These are phyloP conservation scores for Penicillium diatomitis DNA, from an alignment of 495 filamentous ascomycete species.

Conservation along the genomic window DNA sequence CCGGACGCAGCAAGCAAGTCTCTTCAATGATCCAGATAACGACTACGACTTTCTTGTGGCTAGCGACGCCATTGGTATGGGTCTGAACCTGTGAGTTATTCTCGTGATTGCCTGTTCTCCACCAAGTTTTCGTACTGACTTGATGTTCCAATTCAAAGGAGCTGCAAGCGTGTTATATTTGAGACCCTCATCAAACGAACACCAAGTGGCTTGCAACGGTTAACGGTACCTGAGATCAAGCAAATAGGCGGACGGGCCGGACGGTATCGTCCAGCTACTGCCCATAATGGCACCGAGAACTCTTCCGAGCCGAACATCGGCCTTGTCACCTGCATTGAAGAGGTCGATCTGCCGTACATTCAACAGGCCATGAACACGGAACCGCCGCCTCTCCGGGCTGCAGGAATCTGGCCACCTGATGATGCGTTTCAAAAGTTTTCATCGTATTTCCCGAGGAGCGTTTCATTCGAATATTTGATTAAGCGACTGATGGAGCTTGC, in stretches of 20 bases:
- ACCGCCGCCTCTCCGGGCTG: constrained; percentile 56
- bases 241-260: constrained; percentile 94
- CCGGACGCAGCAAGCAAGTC: constrained; percentile 74
- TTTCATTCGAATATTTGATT: constrained; percentile 70
- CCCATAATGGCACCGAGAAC: constrained; percentile 14
- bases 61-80: constrained; percentile 97
- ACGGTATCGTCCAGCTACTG: constrained; percentile 68
- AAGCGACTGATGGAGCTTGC: constrained; percentile 59
- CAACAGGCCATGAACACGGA: constrained; percentile 50
- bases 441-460: constrained; percentile 64
- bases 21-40: constrained; percentile 91
- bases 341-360: constrained; percentile 57
- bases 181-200: constrained; percentile 63
- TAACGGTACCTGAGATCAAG: constrained; percentile 72
- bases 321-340: constrained; percentile 71
- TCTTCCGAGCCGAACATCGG: constrained; percentile 40
- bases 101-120: not conserved
- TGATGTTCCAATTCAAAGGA: constrained; percentile 32
- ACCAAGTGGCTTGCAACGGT: constrained; percentile 35
- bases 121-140: constrained; percentile 2
- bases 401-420: constrained; percentile 65
- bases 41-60: constrained; percentile 92
- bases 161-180: constrained; percentile 86
- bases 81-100: constrained; percentile 66
- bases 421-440: constrained; percentile 60